Conservation (phyloP, 768 basidiomycete species). For the Mycena vulgaris region DNA sequence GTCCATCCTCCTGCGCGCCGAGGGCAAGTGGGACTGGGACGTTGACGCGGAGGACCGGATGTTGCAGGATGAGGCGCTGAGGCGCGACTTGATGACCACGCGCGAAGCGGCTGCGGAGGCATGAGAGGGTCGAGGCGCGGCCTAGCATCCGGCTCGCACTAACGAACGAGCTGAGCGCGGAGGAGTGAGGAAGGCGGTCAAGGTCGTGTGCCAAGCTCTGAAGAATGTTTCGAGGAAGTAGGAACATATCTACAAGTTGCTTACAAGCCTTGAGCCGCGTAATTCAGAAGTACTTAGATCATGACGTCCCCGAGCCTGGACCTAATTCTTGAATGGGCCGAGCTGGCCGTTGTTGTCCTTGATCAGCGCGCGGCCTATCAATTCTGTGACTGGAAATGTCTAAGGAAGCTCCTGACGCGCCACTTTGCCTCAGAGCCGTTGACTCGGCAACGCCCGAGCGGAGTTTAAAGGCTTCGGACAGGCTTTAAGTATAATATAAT, state of each 20-base stretch:
- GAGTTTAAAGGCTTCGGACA: too few relatives aligned
- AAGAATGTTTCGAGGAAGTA: conserved; percentile 78
- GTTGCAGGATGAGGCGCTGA: conserved; percentile 89
- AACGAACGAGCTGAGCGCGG: conserved; percentile 83
- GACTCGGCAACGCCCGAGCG: too few relatives aligned
- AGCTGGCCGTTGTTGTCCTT: too few relatives aligned
- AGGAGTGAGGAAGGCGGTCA: conserved; percentile 94
- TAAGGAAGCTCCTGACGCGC: too few relatives aligned
- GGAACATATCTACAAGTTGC: not conserved
- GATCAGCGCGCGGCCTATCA: too few relatives aligned
- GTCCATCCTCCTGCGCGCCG: conserved; percentile 63
- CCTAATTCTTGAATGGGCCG: too few relatives aligned
- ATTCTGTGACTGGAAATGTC: too few relatives aligned
- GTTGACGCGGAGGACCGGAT: conserved; percentile 81
- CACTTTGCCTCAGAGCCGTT: too few relatives aligned
- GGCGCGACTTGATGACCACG: conserved; percentile 89
- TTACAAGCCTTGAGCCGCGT: too few relatives aligned
- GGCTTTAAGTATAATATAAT: too few relatives aligned
- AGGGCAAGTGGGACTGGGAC: conserved; percentile 67
- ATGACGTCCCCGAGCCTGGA: too few relatives aligned
- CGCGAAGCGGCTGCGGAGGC: conserved; percentile 84
- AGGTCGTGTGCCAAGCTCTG: conserved; percentile 79
- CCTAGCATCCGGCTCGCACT: conserved; percentile 92
- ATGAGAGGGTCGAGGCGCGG: conserved; percentile 86
- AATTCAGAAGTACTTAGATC: too few relatives aligned